Evolutionary conservation across 1,284 basidiomycete genomes (phyloP), one percentile per base, ranked within the genome.

Genomic region (Cutaneotrichosporon dermatis): DNA sequence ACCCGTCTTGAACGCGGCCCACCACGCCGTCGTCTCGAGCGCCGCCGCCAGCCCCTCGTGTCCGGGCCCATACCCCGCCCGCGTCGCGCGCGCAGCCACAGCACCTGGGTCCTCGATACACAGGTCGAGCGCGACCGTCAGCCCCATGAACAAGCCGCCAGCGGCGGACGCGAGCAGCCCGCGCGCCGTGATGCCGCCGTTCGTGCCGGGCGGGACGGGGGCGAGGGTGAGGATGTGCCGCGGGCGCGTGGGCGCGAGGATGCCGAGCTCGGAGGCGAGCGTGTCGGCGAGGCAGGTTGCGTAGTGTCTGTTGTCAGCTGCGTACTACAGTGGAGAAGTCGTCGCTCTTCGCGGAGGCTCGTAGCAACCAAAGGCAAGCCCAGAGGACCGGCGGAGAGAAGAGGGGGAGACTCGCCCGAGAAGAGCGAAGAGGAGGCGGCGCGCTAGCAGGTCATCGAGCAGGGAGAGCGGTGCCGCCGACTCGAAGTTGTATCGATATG

Each of bases 131-230:
- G 83, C 83, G 69, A 88, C 82, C 4, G 84, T 80, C 12, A 82
- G 44, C 1, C 89, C 91, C 69, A 94, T 87, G 2, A 87, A 68
- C 1, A 82, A 70, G 0, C 94, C 94, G 1, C 94, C 94, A 0
- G 81, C 71, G 2, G 87, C 76, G 1, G 89, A 91, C 8, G 87
- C 86, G 2, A 84, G 61, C 0, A 90, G 89, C 7, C 94, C 94
- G 48, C 84, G 82, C 0, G 82, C 57, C 1, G 89, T 89, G 63
- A 97, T 83, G 0, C 84, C 94, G 8, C 94, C 94, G 71, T 98
- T 97, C 1, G 94, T 96, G 1, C 94, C 94, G 0, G 88, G 87
- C 1, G 92, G 92, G 0, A 94, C 90, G 0, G 77, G 66, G 58
- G 81, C 80, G 50, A 87, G 74, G 1, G 88, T 91, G 2, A 90